Percentiles rank a stretch among this genome's conserved stretches.
Conservation (phyloP, 257 asterid species). For the Solanum gracilifrons region DNA sequence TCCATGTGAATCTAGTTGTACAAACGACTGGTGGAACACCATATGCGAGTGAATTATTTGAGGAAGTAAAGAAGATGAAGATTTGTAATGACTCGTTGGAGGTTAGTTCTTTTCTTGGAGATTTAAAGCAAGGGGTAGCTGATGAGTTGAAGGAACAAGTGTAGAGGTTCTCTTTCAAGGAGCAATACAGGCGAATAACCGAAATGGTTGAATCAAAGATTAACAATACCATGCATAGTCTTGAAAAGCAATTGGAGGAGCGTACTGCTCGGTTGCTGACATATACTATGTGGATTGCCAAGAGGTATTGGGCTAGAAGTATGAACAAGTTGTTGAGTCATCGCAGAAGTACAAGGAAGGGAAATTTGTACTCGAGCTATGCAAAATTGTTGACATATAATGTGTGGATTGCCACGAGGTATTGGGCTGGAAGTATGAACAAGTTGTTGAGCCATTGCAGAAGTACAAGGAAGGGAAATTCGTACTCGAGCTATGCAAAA, state of each 20-base stretch:
- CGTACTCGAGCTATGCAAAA: conserved; percentile 16
- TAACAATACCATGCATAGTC: conserved; percentile 17
- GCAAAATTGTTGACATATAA: no score
- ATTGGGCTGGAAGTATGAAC: conserved; percentile 31
- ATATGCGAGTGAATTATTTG: conserved; percentile 33
- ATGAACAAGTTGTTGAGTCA: no score
- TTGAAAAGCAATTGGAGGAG: conserved; percentile 21
- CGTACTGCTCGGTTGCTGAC: not conserved
- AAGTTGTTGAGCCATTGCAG: conserved; percentile 16
- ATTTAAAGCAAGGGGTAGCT: conserved; percentile 39
- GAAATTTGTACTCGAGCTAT: no score
- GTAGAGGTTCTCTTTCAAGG: conserved; percentile 21
- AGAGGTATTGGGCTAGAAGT: no score
- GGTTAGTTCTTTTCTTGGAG: conserved; percentile 24
- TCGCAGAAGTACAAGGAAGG: no score
- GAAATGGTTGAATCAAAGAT: conserved; percentile 40
- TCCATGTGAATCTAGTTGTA: conserved; percentile 39
- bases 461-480: conserved; percentile 35
- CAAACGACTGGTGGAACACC: conserved; percentile 42
- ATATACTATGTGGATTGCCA: no score
- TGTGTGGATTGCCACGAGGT: conserved; percentile 18
- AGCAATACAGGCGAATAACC: conserved; percentile 27
- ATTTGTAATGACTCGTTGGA: conserved; percentile 35
- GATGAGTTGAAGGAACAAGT: conserved; percentile 26
- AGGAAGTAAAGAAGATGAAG: conserved; percentile 15